phyloP scores from a whole-genome alignment of 345 rosid genomes.

The Camelina sativa region DNA sequence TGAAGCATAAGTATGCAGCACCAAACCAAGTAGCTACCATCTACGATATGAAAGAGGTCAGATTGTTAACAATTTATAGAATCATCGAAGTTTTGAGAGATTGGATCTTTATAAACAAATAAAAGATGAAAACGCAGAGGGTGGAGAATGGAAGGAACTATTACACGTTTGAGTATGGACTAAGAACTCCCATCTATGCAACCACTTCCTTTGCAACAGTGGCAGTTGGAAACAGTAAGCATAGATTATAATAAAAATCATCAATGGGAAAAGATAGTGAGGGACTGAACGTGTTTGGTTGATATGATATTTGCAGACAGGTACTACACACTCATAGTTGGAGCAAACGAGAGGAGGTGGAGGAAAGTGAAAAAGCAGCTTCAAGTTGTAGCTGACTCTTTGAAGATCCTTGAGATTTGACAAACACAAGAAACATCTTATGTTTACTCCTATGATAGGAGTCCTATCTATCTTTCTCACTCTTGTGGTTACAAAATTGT shows the following conservation, averaged over 20 bases:
- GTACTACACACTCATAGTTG: constrained; percentile 74
- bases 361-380: constrained; percentile 63
- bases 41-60: constrained; percentile 73
- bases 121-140: constrained; percentile 54
- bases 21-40: constrained; percentile 73
- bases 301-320: constrained; percentile 53
- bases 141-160: constrained; percentile 70
- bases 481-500: not conserved
- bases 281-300: not conserved
- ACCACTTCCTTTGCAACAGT: constrained; percentile 75
- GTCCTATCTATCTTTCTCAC: constrained; percentile 24
- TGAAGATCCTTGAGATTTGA: constrained; percentile 67
- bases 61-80: constrained; percentile 13
- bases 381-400: constrained; percentile 80
- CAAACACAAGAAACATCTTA: constrained; percentile 37
- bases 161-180: constrained; percentile 77
- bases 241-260: not conserved
- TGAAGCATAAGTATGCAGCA: constrained; percentile 65
- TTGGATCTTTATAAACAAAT: not conserved
- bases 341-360: constrained; percentile 80
- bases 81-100: constrained; percentile 18
- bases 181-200: constrained; percentile 69
- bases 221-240: constrained; percentile 71
- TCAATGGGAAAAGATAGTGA: not conserved
- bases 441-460: constrained; percentile 7